A percentile compares a stretch with the other conserved stretches of the same genome.
phyloP scores from a whole-genome alignment of 345 rosid species.

The Limnanthes douglasii region DNA sequence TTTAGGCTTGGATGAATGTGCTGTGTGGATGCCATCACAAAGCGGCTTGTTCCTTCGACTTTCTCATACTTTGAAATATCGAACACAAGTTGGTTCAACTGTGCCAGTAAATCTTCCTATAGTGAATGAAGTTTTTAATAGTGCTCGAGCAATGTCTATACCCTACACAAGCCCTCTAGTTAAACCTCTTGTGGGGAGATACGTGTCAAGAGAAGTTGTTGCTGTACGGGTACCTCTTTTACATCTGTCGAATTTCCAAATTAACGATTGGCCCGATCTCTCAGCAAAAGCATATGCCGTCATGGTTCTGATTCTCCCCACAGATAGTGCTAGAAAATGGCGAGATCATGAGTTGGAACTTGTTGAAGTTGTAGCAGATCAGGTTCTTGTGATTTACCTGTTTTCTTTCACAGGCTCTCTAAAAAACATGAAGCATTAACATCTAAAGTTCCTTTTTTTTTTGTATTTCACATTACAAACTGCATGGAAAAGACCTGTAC shows the following conservation, averaged over 20 bases:
- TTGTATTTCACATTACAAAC: not conserved
- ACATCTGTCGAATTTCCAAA: conserved; percentile 69
- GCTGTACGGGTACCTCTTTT: conserved; percentile 93
- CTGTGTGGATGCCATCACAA: conserved; percentile 89
- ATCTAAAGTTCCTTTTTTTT: not conserved
- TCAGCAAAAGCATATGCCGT: conserved; percentile 67
- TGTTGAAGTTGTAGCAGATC: conserved; percentile 89
- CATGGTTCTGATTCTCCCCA: conserved; percentile 87
- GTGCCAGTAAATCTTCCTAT: conserved; percentile 45
- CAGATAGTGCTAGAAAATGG: conserved; percentile 77
- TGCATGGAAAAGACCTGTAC: not conserved
- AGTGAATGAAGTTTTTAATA: conserved; percentile 51
- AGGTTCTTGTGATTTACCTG: conserved; percentile 32
- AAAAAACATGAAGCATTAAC: not conserved
- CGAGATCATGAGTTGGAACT: conserved; percentile 89
- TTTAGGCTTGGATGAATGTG: conserved; percentile 78
- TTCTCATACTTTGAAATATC: conserved; percentile 59
- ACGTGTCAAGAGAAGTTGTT: conserved; percentile 57
- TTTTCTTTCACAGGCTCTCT: conserved; percentile 2
- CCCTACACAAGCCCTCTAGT: conserved; percentile 68
- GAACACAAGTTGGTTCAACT: conserved; percentile 42
- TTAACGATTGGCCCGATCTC: conserved; percentile 71
- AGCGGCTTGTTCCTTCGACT: conserved; percentile 46
- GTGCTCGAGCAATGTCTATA: conserved; percentile 48
- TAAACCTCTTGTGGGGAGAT: conserved; percentile 58